Conservation (phyloP, 2,329 filamentous ascomycete genomes). For the Colletotrichum lindemuthianum region DNA sequence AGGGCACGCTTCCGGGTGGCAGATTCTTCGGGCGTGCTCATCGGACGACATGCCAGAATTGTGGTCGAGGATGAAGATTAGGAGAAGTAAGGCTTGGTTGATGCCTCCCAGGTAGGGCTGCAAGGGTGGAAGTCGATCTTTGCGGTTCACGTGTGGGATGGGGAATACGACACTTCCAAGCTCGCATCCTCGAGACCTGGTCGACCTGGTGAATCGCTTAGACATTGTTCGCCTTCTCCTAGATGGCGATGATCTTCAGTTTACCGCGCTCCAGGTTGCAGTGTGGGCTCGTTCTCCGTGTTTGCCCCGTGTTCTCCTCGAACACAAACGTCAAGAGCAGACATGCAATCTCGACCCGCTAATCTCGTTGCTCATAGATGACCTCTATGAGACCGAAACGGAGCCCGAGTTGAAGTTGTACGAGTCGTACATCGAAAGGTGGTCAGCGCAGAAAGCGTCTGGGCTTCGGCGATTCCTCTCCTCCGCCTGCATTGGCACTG, state of each 20-base stretch:
- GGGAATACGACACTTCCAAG: neutral
- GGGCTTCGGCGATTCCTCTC: too few species aligned
- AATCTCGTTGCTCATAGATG: too few species aligned
- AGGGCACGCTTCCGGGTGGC: too few species aligned
- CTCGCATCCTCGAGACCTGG: neutral
- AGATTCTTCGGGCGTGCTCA: neutral
- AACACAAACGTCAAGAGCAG: too few species aligned
- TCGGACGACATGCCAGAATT: neutral
- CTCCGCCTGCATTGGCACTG: too few species aligned
- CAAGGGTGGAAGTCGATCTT: neutral
- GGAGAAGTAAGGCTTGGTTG: neutral
- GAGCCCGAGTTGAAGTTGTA: too few species aligned
- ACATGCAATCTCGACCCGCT: too few species aligned
- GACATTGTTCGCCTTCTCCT: neutral
- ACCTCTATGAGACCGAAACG: too few species aligned
- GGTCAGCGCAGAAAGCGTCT: too few species aligned
- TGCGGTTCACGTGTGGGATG: neutral
- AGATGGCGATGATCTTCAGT: neutral
- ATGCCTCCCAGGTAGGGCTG: neutral
- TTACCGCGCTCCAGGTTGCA: neutral
- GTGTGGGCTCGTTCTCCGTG: neutral
- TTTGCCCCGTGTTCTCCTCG: too few species aligned
- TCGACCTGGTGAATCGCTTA: neutral
- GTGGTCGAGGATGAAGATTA: neutral
- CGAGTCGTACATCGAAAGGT: too few species aligned